A percentile compares a stretch with the other conserved stretches of the same genome.
Evolutionary conservation across 2,329 filamentous ascomycete species (phyloP).

Genomic region (Onygenales sp.): DNA sequence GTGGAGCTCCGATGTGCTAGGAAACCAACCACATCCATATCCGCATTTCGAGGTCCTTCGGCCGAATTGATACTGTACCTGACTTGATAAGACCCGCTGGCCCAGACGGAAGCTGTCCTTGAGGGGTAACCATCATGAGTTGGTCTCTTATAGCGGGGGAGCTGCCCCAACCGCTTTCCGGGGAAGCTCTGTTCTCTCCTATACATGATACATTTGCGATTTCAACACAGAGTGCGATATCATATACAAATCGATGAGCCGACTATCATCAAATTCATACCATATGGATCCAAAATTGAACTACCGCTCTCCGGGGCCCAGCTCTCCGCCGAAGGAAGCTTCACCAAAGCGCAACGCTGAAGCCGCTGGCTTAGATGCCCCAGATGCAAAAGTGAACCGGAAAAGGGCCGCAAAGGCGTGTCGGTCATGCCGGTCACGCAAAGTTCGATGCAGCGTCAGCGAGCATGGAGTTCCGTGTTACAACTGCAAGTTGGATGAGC

Average conservation of each 20-base stretch:
- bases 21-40: neutral
- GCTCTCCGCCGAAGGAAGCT: neutral
- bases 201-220: neutral
- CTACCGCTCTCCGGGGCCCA: constrained; percentile 1
- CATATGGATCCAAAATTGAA: neutral
- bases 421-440: constrained; percentile 39
- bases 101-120: too few relatives aligned
- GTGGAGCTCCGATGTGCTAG: neutral
- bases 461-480: constrained; percentile 31
- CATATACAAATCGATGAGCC: neutral
- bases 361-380: constrained; percentile 5
- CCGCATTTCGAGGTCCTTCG: neutral
- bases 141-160: too few relatives aligned
- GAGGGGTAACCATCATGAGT: too few relatives aligned
- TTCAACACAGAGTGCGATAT: neutral
- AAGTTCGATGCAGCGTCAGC: constrained; percentile 43
- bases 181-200: neutral
- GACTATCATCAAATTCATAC: neutral
- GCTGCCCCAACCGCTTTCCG: neutral
- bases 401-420: constrained; percentile 46
- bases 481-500: constrained; percentile 16
- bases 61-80: neutral
- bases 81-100: too few relatives aligned
- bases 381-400: constrained; percentile 38
- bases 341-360: constrained; percentile 6